Base-by-base conservation (phyloP, 306 rosid species). In the Quercus berberidifolia region DNA sequence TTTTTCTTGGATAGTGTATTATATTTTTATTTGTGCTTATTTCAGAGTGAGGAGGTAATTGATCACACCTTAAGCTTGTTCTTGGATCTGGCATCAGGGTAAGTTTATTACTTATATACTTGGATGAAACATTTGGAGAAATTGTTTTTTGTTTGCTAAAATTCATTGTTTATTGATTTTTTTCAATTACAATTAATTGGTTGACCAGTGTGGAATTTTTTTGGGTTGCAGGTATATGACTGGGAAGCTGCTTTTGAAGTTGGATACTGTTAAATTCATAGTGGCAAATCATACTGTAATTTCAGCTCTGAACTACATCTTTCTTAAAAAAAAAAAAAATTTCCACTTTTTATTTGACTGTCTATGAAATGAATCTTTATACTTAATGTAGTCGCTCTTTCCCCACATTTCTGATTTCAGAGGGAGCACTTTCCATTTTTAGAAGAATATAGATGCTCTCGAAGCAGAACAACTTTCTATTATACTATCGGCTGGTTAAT, bases 61-160 rank as follows among this genome's bases (percentile, higher is more conserved):
- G 97, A 88, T 87, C 99, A 92, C 90, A 91, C 99, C 56, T 87
- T 95, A 84, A 89, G 92, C 88, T 90, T 95, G 91, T 95, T 95
- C 86, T 85, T 91, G 85, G 97, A 95, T 90, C 97, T 95, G 82
- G 99, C 99, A 73, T 91, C 99, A 68, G 99, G 99, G 99, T 95
- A 76, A 88, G 94, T 90, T 77, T 74, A 25, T 74, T 71, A 21
- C 41, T 51, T 74, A 5, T 1, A 21, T 55, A 54, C 74, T 56
- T 69, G 69, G 76, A 62, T 75, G 54, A 14, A 78, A 43, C 56
- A 68, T 71, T 46, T 69, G 74, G 58, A 81, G 58, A 67, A 63
- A 62, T 74, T 77, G 11, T 86, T 55, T 82, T 65, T 80, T 55
- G 64, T 49, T 49, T 12, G 74, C 59, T 52, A 52, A 23, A 69